Conservation (phyloP, 345 rosid genomes). For the Hibiscus syriacus region DNA sequence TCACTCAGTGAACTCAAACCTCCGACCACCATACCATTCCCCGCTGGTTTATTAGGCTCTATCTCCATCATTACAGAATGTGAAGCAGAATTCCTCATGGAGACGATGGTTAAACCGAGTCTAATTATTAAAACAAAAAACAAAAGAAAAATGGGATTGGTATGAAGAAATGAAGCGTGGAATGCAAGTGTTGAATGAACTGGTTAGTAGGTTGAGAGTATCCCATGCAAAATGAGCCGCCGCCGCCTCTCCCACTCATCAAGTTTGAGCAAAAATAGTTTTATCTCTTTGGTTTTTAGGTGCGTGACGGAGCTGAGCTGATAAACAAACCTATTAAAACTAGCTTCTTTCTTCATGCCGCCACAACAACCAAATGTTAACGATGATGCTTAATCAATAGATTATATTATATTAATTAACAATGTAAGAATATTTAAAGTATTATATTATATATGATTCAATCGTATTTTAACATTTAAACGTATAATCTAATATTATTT, state of each 20-base stretch:
- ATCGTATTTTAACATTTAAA: no score
- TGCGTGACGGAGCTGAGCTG: not conserved
- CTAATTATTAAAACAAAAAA: not conserved
- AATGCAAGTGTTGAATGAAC: no score
- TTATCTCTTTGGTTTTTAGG: not conserved
- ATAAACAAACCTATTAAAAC: no score
- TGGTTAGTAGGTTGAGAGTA: not conserved
- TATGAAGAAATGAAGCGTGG: constrained; percentile 4
- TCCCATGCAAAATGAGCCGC: constrained; percentile 1
- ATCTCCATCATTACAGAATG: not conserved
- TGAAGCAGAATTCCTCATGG: not conserved
- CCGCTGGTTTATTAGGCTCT: not conserved
- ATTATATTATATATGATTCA: no score
- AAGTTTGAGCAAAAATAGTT: not conserved
- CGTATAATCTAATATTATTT: no score
- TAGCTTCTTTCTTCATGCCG: no score
- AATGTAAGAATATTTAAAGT: no score
- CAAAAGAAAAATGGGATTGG: not conserved
- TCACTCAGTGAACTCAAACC: not conserved
- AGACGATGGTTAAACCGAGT: no score
- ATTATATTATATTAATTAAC: no score
- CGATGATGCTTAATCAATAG: no score
- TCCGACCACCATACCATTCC: not conserved
- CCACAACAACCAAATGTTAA: no score
- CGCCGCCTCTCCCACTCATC: not conserved